Base-by-base conservation (phyloP, 805 yeast species). In the Wickerhamiella qilinensis region DNA sequence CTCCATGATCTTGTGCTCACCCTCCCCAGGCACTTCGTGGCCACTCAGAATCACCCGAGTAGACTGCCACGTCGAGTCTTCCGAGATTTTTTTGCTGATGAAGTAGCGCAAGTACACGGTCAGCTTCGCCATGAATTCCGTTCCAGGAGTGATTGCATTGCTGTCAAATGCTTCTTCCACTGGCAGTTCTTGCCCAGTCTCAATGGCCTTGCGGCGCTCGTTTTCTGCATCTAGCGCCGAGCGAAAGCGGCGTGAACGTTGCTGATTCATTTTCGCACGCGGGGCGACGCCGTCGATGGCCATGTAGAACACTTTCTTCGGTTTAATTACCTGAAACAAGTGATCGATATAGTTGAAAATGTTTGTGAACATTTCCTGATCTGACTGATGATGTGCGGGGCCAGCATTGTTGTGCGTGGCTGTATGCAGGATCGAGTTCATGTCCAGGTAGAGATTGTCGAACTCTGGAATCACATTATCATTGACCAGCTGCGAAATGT, bases 261-360 rank as follows among this genome's bases (percentile, higher is more conserved):
- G 97, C 60, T 86, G 97, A 57, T 88, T 86, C 95, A 86, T 86
- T 57, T 86, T 86, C 20, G 96, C 97, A 53, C 97, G 69, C 18
- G 98, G 98, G 2, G 98, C 98, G 25, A 91, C 99, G 40, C 99
- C 99, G 63, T 91, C 99, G 25, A 91, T 94, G 2, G 98, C 97
- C 57, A 91, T 85, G 76, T 83, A 73, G 40, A 91, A 66, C 28
- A 91, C 74, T 55, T 91, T 86, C 41, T 97, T 65, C 2, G 99
- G 99, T 35, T 76, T 75, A 47, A 91, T 85, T 20, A 84, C 73
- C 44, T 77, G 77, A 52, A 91, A 88, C 41, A 91, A 64, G 58
- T 91, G 96, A 56, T 91, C 98, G 46, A 91, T 88, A 54, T 91
- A 91, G 25, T 82, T 78, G 63, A 86, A 88, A 35, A 91, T 85